Evolutionary conservation across 805 yeast genomes (phyloP).

Genomic region (Hemisphaericaspora nanyangensis): DNA sequence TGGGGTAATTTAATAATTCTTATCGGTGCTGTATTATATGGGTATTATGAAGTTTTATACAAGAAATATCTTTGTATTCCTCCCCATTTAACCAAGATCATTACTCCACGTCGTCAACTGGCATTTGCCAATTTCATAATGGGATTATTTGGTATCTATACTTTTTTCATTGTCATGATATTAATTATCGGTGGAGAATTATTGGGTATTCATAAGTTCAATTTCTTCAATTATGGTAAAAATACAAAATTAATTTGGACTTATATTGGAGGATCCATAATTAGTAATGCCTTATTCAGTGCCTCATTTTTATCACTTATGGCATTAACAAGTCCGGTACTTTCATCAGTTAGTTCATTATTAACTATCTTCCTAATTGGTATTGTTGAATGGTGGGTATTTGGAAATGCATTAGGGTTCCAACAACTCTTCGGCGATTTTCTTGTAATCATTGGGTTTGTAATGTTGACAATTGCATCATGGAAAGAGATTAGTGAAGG

Average conservation of each 20-base stretch:
- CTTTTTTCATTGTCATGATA: slow-evolving; percentile 47
- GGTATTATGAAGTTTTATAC: slow-evolving; percentile 80
- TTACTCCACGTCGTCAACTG: slow-evolving; percentile 62
- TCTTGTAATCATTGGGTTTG: slow-evolving; percentile 67
- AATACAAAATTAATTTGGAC: slow-evolving; percentile 37
- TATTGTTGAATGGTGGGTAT: slow-evolving; percentile 64
- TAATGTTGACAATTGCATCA: slow-evolving; percentile 57
- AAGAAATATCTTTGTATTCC: slow-evolving; percentile 77
- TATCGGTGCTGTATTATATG: slow-evolving; percentile 72
- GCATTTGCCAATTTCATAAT: slow-evolving; percentile 78
- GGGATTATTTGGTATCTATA: slow-evolving; percentile 51
- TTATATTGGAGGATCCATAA: slow-evolving; percentile 49
- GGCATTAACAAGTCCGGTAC: slow-evolving; percentile 82
- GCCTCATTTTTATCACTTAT: slow-evolving; percentile 70
- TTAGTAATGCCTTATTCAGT: slow-evolving; percentile 65
- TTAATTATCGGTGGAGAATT: slow-evolving; percentile 50
- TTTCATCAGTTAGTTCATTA: slow-evolving; percentile 65
- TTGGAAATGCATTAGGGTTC: slow-evolving; percentile 51
- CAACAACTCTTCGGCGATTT: slow-evolving; percentile 67
- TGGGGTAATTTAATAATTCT: slow-evolving; percentile 70
- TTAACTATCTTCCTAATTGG: slow-evolving; percentile 81
- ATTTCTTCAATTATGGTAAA: slow-evolving; percentile 45
- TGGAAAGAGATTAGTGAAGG: slow-evolving; percentile 62
- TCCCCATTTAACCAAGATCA: slow-evolving; percentile 37
- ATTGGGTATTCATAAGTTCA: slow-evolving; percentile 54